Base-by-base conservation (phyloP, 2,329 filamentous ascomycete species). In the Nigrograna mackinnonii region DNA sequence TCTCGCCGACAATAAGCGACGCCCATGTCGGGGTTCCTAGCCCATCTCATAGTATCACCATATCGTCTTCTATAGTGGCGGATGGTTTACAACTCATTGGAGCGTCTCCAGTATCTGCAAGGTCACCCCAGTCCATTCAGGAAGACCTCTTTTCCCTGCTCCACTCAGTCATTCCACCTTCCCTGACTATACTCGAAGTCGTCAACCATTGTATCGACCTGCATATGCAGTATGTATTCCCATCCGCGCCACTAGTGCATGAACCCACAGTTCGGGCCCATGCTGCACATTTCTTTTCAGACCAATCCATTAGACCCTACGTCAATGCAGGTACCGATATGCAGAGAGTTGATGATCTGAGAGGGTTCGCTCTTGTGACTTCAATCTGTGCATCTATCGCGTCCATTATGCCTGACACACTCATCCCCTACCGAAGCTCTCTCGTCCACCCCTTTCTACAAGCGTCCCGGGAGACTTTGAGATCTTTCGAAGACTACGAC, bases 191-290 rank as follows among this genome's bases (percentile, higher is more conserved):
- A 14, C 3, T 26, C 17, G n/a, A 32, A 21, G 17, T 39, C 7
- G 26, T n/a, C 9, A 22, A 35, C 32, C 6, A 30, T 14, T 37
- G 31, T 9, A 37, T 41, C 32, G 19, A 41, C 18, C 5, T 41
- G 6, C 37, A 17, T 21, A 41, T 41, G 30, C 31, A 26, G 16
- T 41, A 41, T 18, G 26, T 19, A 6, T 41, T 41, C 21, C 32
- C 31, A 7, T 36, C 21, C 16, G 33, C 39, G 7, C 39, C 39
- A 2, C 13, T 35, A 12, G 30, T 36, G 6, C 39, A 41, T 19
- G 39, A 41, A 22, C 39, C 32, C 6, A 36, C 17, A 6, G n/a
- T 41, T 12, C 14, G 31, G 3, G 39, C 16, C 5, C 9, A 19
- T 20, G 39, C 24, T 21, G n/a, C 17, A 7, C 18, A 22, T 7